A percentile compares a stretch with the other conserved stretches of the same genome.
Conservation (phyloP, 805 yeast genomes). For the Pachysolen tannophilus region DNA sequence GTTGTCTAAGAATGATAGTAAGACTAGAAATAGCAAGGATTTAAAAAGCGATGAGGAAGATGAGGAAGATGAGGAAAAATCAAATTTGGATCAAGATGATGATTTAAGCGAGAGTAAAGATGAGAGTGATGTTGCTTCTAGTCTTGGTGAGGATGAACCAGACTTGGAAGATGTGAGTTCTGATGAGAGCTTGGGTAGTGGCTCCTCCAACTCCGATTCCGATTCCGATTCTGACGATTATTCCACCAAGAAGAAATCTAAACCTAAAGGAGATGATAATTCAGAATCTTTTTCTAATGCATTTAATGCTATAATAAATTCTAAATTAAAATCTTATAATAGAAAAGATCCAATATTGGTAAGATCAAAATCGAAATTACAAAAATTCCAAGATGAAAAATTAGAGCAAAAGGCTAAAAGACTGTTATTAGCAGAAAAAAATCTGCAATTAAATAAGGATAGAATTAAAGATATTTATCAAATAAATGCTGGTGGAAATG, state of each 20-base stretch:
- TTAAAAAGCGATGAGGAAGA: slow-evolving; percentile 18
- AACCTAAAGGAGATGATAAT: slow-evolving; percentile 58
- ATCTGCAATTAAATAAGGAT: slow-evolving; percentile 53
- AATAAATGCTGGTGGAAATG: too few species aligned
- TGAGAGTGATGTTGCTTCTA: neutral
- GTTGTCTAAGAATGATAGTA: neutral
- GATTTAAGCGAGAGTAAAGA: slow-evolving; percentile 7
- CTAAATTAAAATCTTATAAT: slow-evolving; percentile 82
- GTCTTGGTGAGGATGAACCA: slow-evolving; percentile 17
- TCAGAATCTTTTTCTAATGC: slow-evolving; percentile 74
- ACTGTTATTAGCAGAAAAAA: slow-evolving; percentile 63
- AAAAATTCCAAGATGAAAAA: slow-evolving; percentile 71
- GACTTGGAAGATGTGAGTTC: slow-evolving; percentile 15
- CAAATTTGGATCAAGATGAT: slow-evolving; percentile 9
- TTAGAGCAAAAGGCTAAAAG: slow-evolving; percentile 79
- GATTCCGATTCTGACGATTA: slow-evolving; percentile 18
- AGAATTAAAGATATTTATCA: slow-evolving; percentile 68
- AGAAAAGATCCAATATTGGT: slow-evolving; percentile 87
- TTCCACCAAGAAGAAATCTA: slow-evolving; percentile 44
- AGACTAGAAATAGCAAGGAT: neutral
- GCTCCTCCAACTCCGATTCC: slow-evolving; percentile 6
- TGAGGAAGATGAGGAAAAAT: slow-evolving; percentile 5
- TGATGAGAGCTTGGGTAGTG: slow-evolving; percentile 9
- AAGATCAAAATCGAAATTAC: slow-evolving; percentile 57
- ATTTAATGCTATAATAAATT: slow-evolving; percentile 72